phyloP scores from a whole-genome alignment of 2,329 filamentous ascomycete species.

The Neofusicoccum kwambonambiense region DNA sequence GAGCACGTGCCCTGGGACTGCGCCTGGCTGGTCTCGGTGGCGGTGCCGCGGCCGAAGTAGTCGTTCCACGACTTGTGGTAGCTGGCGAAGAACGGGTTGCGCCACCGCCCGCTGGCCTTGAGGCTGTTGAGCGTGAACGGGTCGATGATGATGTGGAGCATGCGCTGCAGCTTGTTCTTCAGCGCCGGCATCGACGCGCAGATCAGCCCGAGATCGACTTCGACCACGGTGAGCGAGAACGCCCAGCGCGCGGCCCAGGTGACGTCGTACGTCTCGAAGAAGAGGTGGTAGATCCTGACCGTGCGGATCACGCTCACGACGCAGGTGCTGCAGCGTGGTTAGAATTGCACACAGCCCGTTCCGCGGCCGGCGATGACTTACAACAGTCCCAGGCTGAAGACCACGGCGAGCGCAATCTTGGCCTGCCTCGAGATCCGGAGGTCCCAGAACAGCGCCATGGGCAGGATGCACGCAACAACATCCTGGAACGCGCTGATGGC shows the following conservation, averaged over 20 bases:
- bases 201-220: slow-evolving; percentile 43
- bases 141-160: background rate
- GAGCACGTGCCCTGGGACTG: background rate
- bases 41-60: background rate
- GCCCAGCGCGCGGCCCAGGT: slow-evolving; percentile 41
- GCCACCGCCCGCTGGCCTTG: background rate
- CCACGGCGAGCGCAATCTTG: slow-evolving; percentile 45
- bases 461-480: slow-evolving; percentile 41
- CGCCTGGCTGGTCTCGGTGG: background rate
- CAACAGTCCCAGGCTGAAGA: slow-evolving; percentile 46
- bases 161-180: slow-evolving; percentile 35
- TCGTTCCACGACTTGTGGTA: background rate
- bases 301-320: slow-evolving; percentile 38
- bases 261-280: slow-evolving; percentile 40
- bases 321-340: slow-evolving; percentile 27
- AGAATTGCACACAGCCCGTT: background rate
- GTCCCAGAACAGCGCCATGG: slow-evolving; percentile 46
- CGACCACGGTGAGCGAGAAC: slow-evolving; percentile 43
- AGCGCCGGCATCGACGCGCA: slow-evolving; percentile 45
- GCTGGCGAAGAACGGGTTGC: background rate
- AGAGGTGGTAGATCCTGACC: slow-evolving; percentile 36
- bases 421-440: slow-evolving; percentile 44
- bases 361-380: slow-evolving; percentile 22
- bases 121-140: background rate
- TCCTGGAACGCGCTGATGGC: slow-evolving; percentile 41